Evolutionary conservation across 768 basidiomycete genomes (phyloP), one percentile per base, ranked within the genome.

Genomic region (Cystoderma amianthinum): DNA sequence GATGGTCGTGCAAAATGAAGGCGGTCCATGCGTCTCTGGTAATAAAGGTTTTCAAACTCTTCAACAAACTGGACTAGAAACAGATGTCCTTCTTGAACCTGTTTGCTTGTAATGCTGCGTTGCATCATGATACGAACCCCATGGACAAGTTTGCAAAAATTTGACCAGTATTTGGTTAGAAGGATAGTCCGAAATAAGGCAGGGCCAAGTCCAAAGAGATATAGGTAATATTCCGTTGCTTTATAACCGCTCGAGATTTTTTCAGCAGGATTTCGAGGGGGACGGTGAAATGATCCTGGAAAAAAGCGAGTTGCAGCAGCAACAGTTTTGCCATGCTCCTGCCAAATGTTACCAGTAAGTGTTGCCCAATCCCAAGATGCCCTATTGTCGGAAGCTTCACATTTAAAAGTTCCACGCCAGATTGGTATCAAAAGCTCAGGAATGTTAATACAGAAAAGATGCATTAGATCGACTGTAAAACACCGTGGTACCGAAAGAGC

Each of bases 191-290:
- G 43, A 18, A 65, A 51, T 12, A 65, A 48, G 9, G 48, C 62
- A 6, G 62, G 65, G 7, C 56, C 59, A 20, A 63, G 56, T 0
- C 62, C 59, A 48, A 48, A 66, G 11, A 68, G 9, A 40, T 65
- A 67, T 0, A 48, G 34, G 2, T 51, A 44, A 24, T 39, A 71
- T 40, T 71, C 65, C 20, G 49, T 51, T 1, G 64, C 63, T 34
- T 69, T 68, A 45, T 67, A 71, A 0, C 66, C 63, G 43, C 60
- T 64, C 3, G 44, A 48, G 5, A 68, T 58, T 49, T n/a, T n/a
- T n/a, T n/a, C n/a, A n/a, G n/a, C n/a, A n/a, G n/a, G n/a, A n/a
- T n/a, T n/a, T n/a, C n/a, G 53, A 28, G 60, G 60, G 16, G 56
- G 53, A 0, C 51, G 49, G 23, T 57, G 46, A 46, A 57, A 60